phyloP scores from a whole-genome alignment of 2,329 filamentous ascomycete species.

The Calonectria crousiana region DNA sequence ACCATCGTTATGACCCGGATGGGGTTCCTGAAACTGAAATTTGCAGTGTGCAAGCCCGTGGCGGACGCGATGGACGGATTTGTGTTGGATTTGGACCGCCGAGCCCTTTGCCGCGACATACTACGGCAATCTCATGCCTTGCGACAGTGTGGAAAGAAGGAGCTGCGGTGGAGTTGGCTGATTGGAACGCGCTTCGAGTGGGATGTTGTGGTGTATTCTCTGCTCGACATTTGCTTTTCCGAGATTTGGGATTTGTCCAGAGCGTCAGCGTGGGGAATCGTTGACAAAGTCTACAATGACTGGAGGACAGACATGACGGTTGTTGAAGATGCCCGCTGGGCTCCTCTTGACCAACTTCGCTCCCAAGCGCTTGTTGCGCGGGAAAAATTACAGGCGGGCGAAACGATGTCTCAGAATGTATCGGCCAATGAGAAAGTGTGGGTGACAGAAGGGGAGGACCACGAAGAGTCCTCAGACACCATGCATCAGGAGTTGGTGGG shows the following conservation, averaged over 20 bases:
- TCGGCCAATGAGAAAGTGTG: not conserved
- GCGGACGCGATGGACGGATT: not conserved
- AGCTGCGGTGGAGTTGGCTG: conserved; percentile 13
- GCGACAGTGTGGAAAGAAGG: conserved; percentile 18
- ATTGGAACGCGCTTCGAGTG: conserved; percentile 6
- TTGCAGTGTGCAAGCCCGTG: not conserved
- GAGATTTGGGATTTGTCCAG: not conserved
- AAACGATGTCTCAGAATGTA: not conserved
- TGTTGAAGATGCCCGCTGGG: conserved; percentile 24
- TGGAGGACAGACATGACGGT: conserved; percentile 17
- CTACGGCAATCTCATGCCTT: conserved; percentile 14
- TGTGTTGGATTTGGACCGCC: not conserved
- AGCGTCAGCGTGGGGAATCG: not conserved
- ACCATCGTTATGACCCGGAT: not conserved
- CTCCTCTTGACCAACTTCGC: conserved; percentile 20
- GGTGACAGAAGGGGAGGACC: not conserved
- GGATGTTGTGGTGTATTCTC: conserved; percentile 16
- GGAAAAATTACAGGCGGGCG: not conserved
- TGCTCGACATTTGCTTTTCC: conserved; percentile 2
- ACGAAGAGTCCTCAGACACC: not conserved
- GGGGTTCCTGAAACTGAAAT: conserved; percentile 5
- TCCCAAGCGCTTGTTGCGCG: not conserved
- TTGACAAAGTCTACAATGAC: conserved; percentile 23
- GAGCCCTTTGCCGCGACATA: conserved; percentile 21
- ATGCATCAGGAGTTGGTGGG: not conserved